Base-by-base conservation (phyloP, 192 early-diverging fungal genomes). In the Coemansia erecta region DNA sequence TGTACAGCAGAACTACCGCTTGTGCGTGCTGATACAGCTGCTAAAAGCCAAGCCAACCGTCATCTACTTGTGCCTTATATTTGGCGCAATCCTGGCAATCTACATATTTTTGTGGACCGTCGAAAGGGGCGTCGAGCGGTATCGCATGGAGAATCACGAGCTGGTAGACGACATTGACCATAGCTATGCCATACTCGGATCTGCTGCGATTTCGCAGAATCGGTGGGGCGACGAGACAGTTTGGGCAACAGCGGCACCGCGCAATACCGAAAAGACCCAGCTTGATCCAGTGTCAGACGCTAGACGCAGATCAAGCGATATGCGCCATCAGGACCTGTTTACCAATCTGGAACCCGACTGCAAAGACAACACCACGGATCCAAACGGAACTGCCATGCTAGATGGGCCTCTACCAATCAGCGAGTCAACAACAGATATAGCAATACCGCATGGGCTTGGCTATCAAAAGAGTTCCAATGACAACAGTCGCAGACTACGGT, bases 21-120 rank as follows among this genome's bases (percentile, higher is more conserved):
- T 92, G 9, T 90, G 87, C 56, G 85, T 88, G 15, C 73, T 91
- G 8, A 83, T 91, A 44, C 80, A 82, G 54, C 64, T 92, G 28
- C 89, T 91, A 48, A 72, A 79, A 11, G 78, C 83, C 18, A 65
- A 79, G 4, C 68, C 79, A 1, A 91, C 89, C 8, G 89, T 90
- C 49, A 48, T 84, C 8, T 90, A 88, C 56, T 66, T 92, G 31
- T 67, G 78, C 13, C 46, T 87, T 3, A 89, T 87, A 26, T 78
- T 68, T 19, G 68, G 75, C 7, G 77, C 73, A 40, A 80, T 89
- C 9, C 40, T 85, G 45, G 63, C 53, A n/a, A 77, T 85, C 0
- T 90, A 80, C 53, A 35, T 84, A 15, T 85, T 84, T 50, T 85
- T 92, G 45, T 77, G 77, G 59, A 63, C 67, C 24, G 76, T 85